phyloP scores from a whole-genome alignment of 148 eudicot species.

The Limonium bicolor region DNA sequence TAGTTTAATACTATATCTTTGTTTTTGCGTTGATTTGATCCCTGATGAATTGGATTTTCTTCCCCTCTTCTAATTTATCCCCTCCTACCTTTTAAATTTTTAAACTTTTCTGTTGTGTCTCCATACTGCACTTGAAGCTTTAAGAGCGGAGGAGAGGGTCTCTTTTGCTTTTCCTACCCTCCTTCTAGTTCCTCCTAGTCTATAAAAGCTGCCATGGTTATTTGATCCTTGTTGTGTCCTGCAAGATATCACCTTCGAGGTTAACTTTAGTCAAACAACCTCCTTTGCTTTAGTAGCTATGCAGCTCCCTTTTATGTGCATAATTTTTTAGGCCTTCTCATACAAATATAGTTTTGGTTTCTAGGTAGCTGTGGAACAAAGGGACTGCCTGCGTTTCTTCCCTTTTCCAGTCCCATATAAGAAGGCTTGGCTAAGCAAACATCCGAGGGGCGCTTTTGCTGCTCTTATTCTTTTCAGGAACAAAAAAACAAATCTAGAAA shows the following conservation, averaged over 20 bases:
- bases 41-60: constrained; percentile 34
- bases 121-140: constrained; percentile 30
- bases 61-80: constrained; percentile 41
- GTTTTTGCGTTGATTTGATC: constrained; percentile 36
- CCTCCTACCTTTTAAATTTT: no score
- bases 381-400: constrained; percentile 11
- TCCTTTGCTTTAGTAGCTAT: constrained; percentile 35
- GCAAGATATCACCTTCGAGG: constrained; percentile 43
- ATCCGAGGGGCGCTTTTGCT: constrained; percentile 13
- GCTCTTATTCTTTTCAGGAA: no score
- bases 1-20: no score
- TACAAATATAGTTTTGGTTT: constrained; percentile 12
- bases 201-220: constrained; percentile 75
- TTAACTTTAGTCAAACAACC: constrained; percentile 53
- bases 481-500: no score
- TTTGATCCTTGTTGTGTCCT: constrained; percentile 83
- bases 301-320: no score
- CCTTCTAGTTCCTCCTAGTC: constrained; percentile 23
- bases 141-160: no score
- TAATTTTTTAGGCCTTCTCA: constrained; percentile 12
- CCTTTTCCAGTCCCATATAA: constrained; percentile 9
- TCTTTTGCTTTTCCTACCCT: constrained; percentile 45
- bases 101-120: constrained; percentile 21
- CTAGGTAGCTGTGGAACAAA: constrained; percentile 22
- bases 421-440: constrained; percentile 11